A percentile compares a stretch with the other conserved stretches of the same genome.
Conservation (phyloP, 2,329 filamentous ascomycete genomes). For the Clarireedia paspali region DNA sequence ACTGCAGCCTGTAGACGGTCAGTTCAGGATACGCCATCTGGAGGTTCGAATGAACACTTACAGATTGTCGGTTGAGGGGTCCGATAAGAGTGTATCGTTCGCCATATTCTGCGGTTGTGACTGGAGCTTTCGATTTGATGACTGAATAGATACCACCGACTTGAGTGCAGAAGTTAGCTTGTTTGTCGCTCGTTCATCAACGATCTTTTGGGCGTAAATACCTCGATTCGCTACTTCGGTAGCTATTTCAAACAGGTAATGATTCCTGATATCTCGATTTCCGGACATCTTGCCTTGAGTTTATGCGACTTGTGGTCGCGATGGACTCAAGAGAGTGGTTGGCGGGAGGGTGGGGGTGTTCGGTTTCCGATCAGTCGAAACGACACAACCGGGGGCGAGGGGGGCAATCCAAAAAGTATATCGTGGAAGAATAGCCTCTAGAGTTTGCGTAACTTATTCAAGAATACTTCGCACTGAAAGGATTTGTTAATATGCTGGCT, state of each 20-base stretch:
- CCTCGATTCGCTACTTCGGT: constrained; percentile 96
- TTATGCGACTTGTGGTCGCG: constrained; percentile 2
- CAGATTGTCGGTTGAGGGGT: constrained; percentile 83
- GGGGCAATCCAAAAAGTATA: background rate
- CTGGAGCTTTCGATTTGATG: constrained; percentile 96
- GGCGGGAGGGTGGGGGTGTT: background rate
- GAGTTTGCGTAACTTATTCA: too few species aligned
- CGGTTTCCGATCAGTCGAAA: background rate
- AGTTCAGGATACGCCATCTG: constrained; percentile 14
- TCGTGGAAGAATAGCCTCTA: too few species aligned
- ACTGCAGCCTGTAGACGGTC: constrained; percentile 66
- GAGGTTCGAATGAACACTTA: constrained; percentile 38
- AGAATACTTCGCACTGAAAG: too few species aligned
- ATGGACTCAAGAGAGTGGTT: background rate
- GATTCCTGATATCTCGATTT: constrained; percentile 73
- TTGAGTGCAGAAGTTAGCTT: constrained; percentile 29
- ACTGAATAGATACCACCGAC: constrained; percentile 99
- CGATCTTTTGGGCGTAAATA: constrained; percentile 34
- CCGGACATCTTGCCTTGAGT: constrained; percentile 14
- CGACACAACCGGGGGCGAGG: background rate
- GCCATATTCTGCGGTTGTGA: constrained; percentile 97
- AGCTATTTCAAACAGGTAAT: constrained; percentile 92
- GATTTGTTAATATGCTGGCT: too few species aligned
- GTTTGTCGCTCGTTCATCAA: constrained; percentile 9
- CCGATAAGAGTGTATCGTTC: constrained; percentile 93